Conservation (phyloP, 2,329 filamentous ascomycete species). For the Colletotrichum graminicola region DNA sequence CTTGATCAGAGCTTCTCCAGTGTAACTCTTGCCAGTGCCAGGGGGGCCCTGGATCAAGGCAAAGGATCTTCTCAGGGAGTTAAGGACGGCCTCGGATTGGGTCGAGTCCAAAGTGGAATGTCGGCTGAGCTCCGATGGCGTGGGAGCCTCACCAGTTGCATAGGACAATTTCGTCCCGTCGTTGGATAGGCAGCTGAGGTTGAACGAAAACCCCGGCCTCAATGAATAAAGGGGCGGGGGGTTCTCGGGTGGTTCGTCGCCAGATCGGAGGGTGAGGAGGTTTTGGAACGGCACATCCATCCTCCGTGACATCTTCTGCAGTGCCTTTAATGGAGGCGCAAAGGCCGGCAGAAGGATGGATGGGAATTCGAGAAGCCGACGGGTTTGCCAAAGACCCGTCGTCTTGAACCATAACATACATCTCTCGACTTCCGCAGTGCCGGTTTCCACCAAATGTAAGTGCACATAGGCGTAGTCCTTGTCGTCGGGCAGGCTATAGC, state of each 20-base stretch:
- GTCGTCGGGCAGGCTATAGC: conserved; percentile 51
- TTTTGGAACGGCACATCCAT: conserved; percentile 63
- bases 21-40: conserved; percentile 76
- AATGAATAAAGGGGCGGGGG: conserved; percentile 64
- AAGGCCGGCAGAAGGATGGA: conserved; percentile 70
- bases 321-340: conserved; percentile 64
- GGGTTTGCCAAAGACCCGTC: conserved; percentile 33
- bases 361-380: conserved; percentile 70
- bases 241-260: conserved; percentile 40
- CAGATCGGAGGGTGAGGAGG: conserved; percentile 54
- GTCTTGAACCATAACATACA: conserved; percentile 50
- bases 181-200: conserved; percentile 52
- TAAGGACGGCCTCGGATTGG: conserved; percentile 64
- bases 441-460: conserved; percentile 48
- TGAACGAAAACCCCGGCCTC: conserved; percentile 62
- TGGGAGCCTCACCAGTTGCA: conserved; percentile 39
- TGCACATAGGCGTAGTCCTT: conserved; percentile 48
- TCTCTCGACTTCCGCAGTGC: conserved; percentile 42
- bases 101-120: conserved; percentile 64
- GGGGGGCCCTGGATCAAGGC: conserved; percentile 78
- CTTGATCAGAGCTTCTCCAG: conserved; percentile 70
- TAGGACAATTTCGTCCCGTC: conserved; percentile 44
- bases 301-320: conserved; percentile 64
- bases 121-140: conserved; percentile 46
- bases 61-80: conserved; percentile 64